Base-by-base conservation (phyloP, 441 rosid species). In the Hypseocharis bilobata region DNA sequence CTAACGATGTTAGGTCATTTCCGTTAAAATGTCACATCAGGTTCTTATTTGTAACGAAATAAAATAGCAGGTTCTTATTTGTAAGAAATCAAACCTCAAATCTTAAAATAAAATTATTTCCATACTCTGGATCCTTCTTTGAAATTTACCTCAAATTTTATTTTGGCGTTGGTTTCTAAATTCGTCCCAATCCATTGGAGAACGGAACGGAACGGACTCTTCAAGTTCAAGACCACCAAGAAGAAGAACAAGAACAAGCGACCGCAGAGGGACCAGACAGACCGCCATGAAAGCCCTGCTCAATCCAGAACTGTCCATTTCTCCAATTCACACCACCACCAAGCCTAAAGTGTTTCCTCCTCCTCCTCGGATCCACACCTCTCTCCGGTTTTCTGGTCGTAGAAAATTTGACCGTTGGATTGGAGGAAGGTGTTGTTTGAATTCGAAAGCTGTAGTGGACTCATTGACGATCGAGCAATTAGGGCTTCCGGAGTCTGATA, bases 251-350 rank as follows among this genome's bases (percentile, higher is more conserved):
- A n/a, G n/a, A n/a, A n/a, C n/a, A n/a, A n/a, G n/a, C n/a, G n/a
- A n/a, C n/a, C n/a, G n/a, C n/a, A n/a, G n/a, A n/a, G n/a, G 14
- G 10, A 6, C 17, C 4, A 32, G 1, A 1, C 66, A 22, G 3
- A 47, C 57, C 72, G 51, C 78, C 70, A 91, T 91, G 97, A 81
- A 74, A 78, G 81, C 87, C 44, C 85, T 91, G 13, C 60, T 84
- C 23, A 76, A 72, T 54, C 74, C 80, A 10, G 66, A 81, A 56
- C 69, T 72, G 73, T 65, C 70, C 28, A 16, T 73, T 49, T 67
- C 80, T 34, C 63, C 83, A 0, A 27, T 70, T 26, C 78, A 64
- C 62, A 34, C 66, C 77, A 34, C 66, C 77, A 44, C 63, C 13
- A 69, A 58, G 1, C 68, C 77, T 68, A 74, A 38, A 20, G 14